phyloP scores from a whole-genome alignment of 768 basidiomycete species.

The Cubamyces sp. region DNA sequence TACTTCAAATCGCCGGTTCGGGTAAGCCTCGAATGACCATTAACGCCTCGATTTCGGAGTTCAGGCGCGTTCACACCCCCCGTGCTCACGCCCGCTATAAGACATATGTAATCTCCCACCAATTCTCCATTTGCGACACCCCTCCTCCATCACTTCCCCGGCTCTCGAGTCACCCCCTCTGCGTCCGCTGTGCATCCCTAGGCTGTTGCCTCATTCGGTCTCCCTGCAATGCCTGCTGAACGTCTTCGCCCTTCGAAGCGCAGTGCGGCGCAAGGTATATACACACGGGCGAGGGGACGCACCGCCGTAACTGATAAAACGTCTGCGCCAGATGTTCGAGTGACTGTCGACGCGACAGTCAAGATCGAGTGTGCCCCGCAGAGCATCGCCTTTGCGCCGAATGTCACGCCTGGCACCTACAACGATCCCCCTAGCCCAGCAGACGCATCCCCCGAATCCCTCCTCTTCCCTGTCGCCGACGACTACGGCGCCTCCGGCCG shows the following conservation, averaged over 20 bases:
- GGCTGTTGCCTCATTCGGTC: slow-evolving; percentile 23
- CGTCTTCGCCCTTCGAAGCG: slow-evolving; percentile 28
- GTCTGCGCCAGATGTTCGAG: slow-evolving; percentile 13
- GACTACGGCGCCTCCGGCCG: slow-evolving; percentile 31
- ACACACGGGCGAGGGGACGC: slow-evolving; percentile 7
- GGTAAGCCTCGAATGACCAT: slow-evolving; percentile 21
- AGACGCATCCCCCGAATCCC: slow-evolving; percentile 44
- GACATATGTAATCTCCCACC: slow-evolving; percentile 33
- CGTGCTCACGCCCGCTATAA: slow-evolving; percentile 26
- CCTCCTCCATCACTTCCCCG: slow-evolving; percentile 29
- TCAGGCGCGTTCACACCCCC: slow-evolving; percentile 25
- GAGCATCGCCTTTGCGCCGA: slow-evolving; percentile 60
- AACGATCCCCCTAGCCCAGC: slow-evolving; percentile 48
- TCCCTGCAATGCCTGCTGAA: slow-evolving; percentile 27
- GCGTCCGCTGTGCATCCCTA: slow-evolving; percentile 21
- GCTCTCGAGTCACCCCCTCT: slow-evolving; percentile 29
- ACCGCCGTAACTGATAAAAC: slow-evolving; percentile 15
- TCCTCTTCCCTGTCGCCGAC: slow-evolving; percentile 60
- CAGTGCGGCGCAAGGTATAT: slow-evolving; percentile 23
- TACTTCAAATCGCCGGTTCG: slow-evolving; percentile 17
- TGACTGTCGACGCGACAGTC: slow-evolving; percentile 14
- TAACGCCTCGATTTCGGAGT: slow-evolving; percentile 29
- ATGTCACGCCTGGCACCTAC: slow-evolving; percentile 61
- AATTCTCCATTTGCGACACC: slow-evolving; percentile 32
- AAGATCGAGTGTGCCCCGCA: slow-evolving; percentile 30